A percentile compares a stretch with the other conserved stretches of the same genome.
phyloP scores from a whole-genome alignment of 2,329 filamentous ascomycete genomes.

The Rosellinia necatrix region DNA sequence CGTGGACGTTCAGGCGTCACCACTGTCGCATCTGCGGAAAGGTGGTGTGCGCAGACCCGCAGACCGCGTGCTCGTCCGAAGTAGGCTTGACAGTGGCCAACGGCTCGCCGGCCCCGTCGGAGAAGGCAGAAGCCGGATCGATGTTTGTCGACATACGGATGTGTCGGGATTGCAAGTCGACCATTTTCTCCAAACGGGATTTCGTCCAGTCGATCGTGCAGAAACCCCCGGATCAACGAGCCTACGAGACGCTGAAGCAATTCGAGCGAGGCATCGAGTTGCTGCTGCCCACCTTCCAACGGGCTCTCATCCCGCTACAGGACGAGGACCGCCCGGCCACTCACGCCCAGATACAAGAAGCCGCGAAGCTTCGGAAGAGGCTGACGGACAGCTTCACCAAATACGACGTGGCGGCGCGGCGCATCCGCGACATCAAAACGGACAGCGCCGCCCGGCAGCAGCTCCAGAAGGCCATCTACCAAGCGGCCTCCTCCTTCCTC shows the following conservation, averaged over 20 bases:
- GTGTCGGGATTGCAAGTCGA: conserved; percentile 82
- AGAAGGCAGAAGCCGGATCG: conserved; percentile 43
- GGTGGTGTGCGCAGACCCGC: conserved; percentile 87
- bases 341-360: conserved; percentile 77
- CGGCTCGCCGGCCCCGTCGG: conserved; percentile 51
- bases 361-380: conserved; percentile 85
- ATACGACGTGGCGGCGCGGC: conserved; percentile 80
- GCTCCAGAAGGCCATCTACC: conserved; percentile 81
- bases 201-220: conserved; percentile 72
- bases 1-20: conserved; percentile 89
- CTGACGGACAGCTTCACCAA: conserved; percentile 88
- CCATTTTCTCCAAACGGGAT: conserved; percentile 69
- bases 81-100: conserved; percentile 76
- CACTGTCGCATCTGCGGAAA: conserved; percentile 93
- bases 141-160: conserved; percentile 83
- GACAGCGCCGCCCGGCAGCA: conserved; percentile 72
- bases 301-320: conserved; percentile 73
- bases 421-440: conserved; percentile 79
- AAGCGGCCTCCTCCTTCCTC: conserved; percentile 80
- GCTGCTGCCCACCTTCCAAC: conserved; percentile 83
- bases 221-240: conserved; percentile 74
- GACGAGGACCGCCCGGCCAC: conserved; percentile 54
- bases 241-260: conserved; percentile 82
- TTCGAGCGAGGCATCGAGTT: conserved; percentile 86
- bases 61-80: conserved; percentile 83